Evolutionary conservation across 2,329 filamentous ascomycete species (phyloP).

Genomic region (Diaporthe aspalathi): DNA sequence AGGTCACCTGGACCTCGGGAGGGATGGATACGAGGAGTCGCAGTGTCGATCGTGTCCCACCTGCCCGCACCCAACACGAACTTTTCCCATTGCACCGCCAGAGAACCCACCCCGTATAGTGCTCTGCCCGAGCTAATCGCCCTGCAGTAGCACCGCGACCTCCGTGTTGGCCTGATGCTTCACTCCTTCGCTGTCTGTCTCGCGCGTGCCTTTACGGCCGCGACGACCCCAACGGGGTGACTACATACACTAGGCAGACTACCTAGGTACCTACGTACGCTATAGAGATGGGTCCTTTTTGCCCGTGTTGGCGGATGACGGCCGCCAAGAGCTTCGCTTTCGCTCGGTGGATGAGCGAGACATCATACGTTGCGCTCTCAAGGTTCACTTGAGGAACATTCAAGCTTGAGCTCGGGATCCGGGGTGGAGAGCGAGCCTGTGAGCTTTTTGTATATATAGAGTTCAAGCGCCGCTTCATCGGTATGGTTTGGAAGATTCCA

Average conservation of each 20-base stretch:
- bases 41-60: constrained; percentile 35
- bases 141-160: constrained; percentile 12
- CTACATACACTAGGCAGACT: background rate
- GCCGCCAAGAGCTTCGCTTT: constrained; percentile 22
- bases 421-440: background rate
- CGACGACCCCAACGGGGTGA: background rate
- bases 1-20: constrained; percentile 28
- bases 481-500: background rate
- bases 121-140: background rate
- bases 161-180: background rate
- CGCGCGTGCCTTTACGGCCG: background rate
- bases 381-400: background rate
- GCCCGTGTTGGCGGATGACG: constrained; percentile 15
- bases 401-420: background rate
- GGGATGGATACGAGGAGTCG: constrained; percentile 36
- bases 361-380: constrained; percentile 33
- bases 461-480: background rate
- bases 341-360: constrained; percentile 14
- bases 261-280: too few relatives aligned
- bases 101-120: constrained; percentile 24
- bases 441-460: constrained; percentile 16
- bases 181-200: background rate
- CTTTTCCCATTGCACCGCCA: constrained; percentile 24
- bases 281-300: background rate
- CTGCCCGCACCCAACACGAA: constrained; percentile 28